Conservation (phyloP, 75 land plant genomes). For the Pinus albicaulis region DNA sequence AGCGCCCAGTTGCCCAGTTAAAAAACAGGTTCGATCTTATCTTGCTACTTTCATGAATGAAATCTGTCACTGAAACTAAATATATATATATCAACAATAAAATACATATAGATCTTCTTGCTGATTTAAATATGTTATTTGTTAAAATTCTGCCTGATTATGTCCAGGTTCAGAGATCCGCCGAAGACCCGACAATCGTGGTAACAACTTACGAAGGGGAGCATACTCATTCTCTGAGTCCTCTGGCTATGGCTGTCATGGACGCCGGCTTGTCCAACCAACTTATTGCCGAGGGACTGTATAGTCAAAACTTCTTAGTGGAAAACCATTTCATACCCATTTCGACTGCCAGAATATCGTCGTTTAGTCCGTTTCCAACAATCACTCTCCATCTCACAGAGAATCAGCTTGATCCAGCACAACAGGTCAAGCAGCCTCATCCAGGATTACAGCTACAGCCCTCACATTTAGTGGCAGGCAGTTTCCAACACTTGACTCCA, state of each 20-base stretch:
- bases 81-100: too few species aligned
- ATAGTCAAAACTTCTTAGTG: background rate
- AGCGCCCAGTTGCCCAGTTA: slow-evolving; percentile 20
- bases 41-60: background rate
- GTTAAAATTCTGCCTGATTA: too few species aligned
- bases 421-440: background rate
- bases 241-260: background rate
- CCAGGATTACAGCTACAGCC: background rate
- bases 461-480: background rate
- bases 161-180: background rate
- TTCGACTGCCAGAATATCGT: slow-evolving; percentile 3
- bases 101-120: too few species aligned
- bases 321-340: background rate
- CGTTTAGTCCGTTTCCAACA: background rate
- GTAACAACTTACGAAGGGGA: background rate
- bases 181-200: background rate
- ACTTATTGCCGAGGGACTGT: background rate
- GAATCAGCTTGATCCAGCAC: background rate
- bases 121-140: too few species aligned
- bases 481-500: background rate
- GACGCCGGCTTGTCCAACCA: background rate
- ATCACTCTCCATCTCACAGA: slow-evolving; percentile 5
- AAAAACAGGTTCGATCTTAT: slow-evolving; percentile 15
- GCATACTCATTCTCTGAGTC: slow-evolving; percentile 5
- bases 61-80: too few species aligned